Evolutionary conservation across 2,329 filamentous ascomycete genomes (phyloP).

Genomic region (Cytospora leucostoma): DNA sequence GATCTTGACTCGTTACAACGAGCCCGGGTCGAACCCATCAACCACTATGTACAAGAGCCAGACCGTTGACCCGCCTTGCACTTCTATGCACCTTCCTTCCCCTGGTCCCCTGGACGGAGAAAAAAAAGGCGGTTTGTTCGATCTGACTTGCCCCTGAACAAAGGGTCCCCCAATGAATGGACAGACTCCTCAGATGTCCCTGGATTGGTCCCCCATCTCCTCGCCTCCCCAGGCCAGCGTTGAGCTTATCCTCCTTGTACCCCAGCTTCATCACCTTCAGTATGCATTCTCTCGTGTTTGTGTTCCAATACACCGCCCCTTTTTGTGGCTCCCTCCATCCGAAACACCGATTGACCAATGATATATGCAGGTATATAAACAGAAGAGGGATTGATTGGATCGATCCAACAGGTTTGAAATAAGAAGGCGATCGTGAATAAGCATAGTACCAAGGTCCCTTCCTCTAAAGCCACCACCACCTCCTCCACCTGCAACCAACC

Average conservation of each 20-base stretch:
- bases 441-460: conserved; percentile 1
- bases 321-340: background rate
- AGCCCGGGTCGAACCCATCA: background rate
- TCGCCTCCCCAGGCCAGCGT: background rate
- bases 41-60: background rate
- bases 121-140: background rate
- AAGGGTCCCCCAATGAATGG: background rate
- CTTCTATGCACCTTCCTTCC: background rate
- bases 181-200: background rate
- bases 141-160: background rate
- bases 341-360: conserved; percentile 9
- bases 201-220: background rate
- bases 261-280: background rate
- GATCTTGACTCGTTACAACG: background rate
- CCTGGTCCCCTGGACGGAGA: background rate
- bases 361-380: conserved; percentile 22
- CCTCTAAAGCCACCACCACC: conserved; percentile 1
- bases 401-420: background rate
- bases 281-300: background rate
- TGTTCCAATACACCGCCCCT: background rate
- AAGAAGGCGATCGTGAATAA: background rate
- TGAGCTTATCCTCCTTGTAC: background rate
- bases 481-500: background rate
- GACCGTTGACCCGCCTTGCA: background rate
- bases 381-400: conserved; percentile 5